Base-by-base conservation (phyloP, 2,329 filamentous ascomycete genomes). In the Fusarium beomiforme region DNA sequence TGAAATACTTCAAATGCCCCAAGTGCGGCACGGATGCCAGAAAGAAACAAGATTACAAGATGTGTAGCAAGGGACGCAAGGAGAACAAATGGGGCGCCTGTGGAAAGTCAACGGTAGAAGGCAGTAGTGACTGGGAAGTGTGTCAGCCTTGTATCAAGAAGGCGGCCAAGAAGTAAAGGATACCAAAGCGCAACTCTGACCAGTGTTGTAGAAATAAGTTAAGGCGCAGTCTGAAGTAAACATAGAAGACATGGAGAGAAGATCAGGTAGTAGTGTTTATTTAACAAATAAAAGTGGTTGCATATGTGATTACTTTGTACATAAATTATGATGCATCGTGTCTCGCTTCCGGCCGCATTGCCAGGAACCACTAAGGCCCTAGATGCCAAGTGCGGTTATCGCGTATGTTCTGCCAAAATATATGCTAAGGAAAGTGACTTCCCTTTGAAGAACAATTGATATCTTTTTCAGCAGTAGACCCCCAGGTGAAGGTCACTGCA, bases 51-150 rank as follows among this genome's bases (percentile, higher is more conserved):
- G 41, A 67, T 14, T 67, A 39, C 13, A 42, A 13, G 3, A 61
- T 67, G 62, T 67, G 62, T 4, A 37, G 19, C 3, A 43, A 47
- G 2, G 64, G 39, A 0, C 57, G 23, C 2, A 33, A 47, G 0
- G 5, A 14, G 2, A 67, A 67, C 24, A 31, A 47, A 42, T 67
- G 64, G 64, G 64, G 62, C 2, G 62, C 19, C 3, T 67, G 64
- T 6, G 34, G 31, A 0, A 47, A 29, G 3, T 23, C 24, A 0
- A 3, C 26, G 0, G 34, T 67, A 2, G 59, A 65, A 4, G 6
- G 31, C 2, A 9, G 36, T 8, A 17, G 6, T 21, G 2, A 5
- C 14, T 13, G 17, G 1, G 31, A 34, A 7, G 16, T 19, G 2
- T 67, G 64, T 2, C 7, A 5, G 1, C 2, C 19, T 12, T 67